phyloP scores from a whole-genome alignment of 768 basidiomycete species.

The Pisolithus tinctorius region DNA sequence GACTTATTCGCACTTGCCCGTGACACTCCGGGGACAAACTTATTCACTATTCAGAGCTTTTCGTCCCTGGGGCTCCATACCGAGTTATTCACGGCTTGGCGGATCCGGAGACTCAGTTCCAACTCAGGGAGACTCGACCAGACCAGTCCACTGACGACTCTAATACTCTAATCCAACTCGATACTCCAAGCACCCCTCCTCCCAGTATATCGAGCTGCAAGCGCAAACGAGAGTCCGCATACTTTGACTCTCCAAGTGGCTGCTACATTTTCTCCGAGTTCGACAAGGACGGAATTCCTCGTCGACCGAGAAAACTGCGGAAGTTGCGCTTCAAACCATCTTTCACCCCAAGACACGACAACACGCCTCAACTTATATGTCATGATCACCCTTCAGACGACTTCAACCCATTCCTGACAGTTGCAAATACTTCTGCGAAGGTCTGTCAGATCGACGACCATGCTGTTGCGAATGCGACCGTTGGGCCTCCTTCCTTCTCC shows the following conservation, averaged over 20 bases:
- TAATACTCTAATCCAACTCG: not conserved
- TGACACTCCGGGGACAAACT: too few species aligned
- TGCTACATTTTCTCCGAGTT: slow-evolving; percentile 23
- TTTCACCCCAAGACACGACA: slow-evolving; percentile 11
- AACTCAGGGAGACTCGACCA: not conserved
- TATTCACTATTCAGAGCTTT: too few species aligned
- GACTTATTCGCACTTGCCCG: not conserved
- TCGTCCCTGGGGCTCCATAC: too few species aligned
- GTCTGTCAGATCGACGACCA: too few species aligned
- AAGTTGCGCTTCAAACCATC: slow-evolving; percentile 22
- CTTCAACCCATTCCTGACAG: not conserved
- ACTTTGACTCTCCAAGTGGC: slow-evolving; percentile 21
- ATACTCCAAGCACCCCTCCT: slow-evolving; percentile 21
- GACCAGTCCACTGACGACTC: not conserved
- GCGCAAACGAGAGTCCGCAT: slow-evolving; percentile 23
- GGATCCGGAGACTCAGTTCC: not conserved
- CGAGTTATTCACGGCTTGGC: not conserved
- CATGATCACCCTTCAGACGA: not conserved
- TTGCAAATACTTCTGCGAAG: not conserved
- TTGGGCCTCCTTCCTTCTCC: not conserved
- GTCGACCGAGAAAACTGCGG: slow-evolving; percentile 22
- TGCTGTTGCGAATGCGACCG: not conserved
- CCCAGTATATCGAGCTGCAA: slow-evolving; percentile 12
- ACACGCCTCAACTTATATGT: not conserved
- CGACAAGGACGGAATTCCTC: slow-evolving; percentile 25